Base-by-base conservation (phyloP, 768 basidiomycete species). In the Termitomyces titanicus region DNA sequence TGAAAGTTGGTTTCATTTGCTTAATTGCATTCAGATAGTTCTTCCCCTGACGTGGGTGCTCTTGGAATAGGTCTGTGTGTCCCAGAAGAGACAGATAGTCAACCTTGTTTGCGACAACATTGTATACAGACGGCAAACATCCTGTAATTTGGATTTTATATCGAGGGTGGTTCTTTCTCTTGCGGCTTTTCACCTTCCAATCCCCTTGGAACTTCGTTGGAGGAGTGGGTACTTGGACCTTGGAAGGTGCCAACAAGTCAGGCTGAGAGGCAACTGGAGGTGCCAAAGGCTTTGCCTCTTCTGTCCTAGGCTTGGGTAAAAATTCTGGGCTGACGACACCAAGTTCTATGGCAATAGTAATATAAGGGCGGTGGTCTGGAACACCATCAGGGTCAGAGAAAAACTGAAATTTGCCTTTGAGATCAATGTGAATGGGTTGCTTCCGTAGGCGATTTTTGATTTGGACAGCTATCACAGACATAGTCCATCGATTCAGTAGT, bases 291-390 rank as follows among this genome's bases (percentile, higher is more conserved):
- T n/a, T n/a, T n/a, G n/a, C n/a, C n/a, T n/a, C n/a, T n/a, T n/a
- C n/a, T n/a, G n/a, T n/a, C n/a, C n/a, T n/a, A n/a, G n/a, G 17
- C 34, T 38, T 38, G 7, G 44, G 43, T 13, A 44, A 34, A 5
- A 34, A 27, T 17, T 37, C 44, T 11, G 44, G 33, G 12, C 29
- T 13, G 15, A 33, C 11, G 11, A 53, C 12, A 35, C 54, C 55
- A n/a, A 56, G 40, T 15, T 56, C 48, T 44, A 56, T 50, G 17
- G 27, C 29, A 8, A 56, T 45, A 6, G 49, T 45, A n/a, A 56
- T 51, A 20, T 56, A 56, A 11, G 55, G 55, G 3, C 49, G 42
- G 1, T 39, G 5, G 22, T 56, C 43, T 10, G 11, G 7, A 3
- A 20, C 24, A 3, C 31, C 48, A 8, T 51, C 17, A 11, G 6